Evolutionary conservation across 225 moss, liverwort and hornwort genomes (phyloP), one percentile per base, ranked within the genome.

Genomic region (Takakia lepidozioides): DNA sequence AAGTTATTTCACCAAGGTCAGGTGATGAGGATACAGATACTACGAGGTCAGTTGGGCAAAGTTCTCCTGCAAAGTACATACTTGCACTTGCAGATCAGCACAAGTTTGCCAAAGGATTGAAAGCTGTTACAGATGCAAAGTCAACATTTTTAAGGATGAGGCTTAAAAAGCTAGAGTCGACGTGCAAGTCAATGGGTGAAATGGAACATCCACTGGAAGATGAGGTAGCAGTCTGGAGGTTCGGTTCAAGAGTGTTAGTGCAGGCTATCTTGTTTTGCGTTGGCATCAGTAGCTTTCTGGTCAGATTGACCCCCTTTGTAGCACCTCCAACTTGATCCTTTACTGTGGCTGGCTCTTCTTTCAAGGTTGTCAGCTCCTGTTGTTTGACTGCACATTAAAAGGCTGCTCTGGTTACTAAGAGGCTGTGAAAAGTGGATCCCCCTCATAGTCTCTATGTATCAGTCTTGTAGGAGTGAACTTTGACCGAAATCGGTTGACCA

Each of bases 161-260:
- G n/a, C 34, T 52, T 34, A 23, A 37, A 18, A 35, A 35, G 14
- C 25, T 52, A 2, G 51, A 52, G 35, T 19, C 18, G 2, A 38
- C n/a, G 20, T 22, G 35, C 1, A 52, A 25, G 22, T 8, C 5
- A 23, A 10, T 17, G 3, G 26, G 9, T 3, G 0, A 17, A 0
- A 3, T 5, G 25, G 35, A 15, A 52, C 19, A 1, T 14, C 35
- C 51, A 2, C 10, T 22, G 15, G 15, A 38, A 15, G 20, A 36
- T 10, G 51, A 52, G 15, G 51, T 52, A 23, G 51, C 7, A 2
- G 51, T 52, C 7, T 52, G 51, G 51, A 35, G 51, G 36, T 35
- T n/a, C 15, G 51, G 51, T 4, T 38, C 30, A 13, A 52, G 23
- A 37, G 10, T 52, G 3, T n/a, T 35, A 13, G 14, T 35, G 10